phyloP scores from a whole-genome alignment of 164 flowering plant genomes.

The Euptelea pleiosperma region DNA sequence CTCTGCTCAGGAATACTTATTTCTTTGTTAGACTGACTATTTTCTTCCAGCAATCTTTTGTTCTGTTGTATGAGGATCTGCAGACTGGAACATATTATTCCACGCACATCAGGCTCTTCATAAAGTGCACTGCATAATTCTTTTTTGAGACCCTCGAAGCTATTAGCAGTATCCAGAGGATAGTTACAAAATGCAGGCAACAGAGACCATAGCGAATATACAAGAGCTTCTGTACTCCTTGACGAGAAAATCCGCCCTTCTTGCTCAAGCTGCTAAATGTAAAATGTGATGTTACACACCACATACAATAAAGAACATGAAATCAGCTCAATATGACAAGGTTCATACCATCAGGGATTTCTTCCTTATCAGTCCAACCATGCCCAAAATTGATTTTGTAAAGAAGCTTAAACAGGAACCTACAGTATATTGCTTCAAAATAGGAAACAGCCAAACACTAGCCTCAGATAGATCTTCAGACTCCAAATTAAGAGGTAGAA shows the following conservation, averaged over 20 bases:
- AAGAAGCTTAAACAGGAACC: constrained; percentile 78
- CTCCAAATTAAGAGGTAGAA: constrained; percentile 79
- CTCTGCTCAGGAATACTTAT: constrained; percentile 37
- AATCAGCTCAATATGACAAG: not conserved
- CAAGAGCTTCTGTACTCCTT: constrained; percentile 63
- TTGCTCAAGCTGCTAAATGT: constrained; percentile 57
- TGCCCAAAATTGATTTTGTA: constrained; percentile 46
- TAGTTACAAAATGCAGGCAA: constrained; percentile 95
- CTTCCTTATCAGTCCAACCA: constrained; percentile 39
- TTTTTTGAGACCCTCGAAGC: constrained; percentile 57
- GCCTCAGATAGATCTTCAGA: constrained; percentile 57
- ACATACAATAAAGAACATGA: not conserved
- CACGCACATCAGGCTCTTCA: constrained; percentile 66
- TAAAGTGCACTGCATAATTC: constrained; percentile 44
- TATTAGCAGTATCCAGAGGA: constrained; percentile 75
- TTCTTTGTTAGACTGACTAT: constrained; percentile 32
- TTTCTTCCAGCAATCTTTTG: constrained; percentile 46
- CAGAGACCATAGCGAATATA: constrained; percentile 83
- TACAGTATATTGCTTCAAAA: constrained; percentile 74
- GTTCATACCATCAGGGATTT: constrained; percentile 59
- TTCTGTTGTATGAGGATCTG: constrained; percentile 83
- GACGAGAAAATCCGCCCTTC: constrained; percentile 63
- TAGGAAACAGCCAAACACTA: constrained; percentile 86
- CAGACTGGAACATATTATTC: constrained; percentile 77
- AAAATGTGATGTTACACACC: constrained; percentile 5